Evolutionary conservation across 2,329 filamentous ascomycete species (phyloP), one percentile per base, ranked within the genome.

Genomic region (Graphilbum ipis-grandicollis): DNA sequence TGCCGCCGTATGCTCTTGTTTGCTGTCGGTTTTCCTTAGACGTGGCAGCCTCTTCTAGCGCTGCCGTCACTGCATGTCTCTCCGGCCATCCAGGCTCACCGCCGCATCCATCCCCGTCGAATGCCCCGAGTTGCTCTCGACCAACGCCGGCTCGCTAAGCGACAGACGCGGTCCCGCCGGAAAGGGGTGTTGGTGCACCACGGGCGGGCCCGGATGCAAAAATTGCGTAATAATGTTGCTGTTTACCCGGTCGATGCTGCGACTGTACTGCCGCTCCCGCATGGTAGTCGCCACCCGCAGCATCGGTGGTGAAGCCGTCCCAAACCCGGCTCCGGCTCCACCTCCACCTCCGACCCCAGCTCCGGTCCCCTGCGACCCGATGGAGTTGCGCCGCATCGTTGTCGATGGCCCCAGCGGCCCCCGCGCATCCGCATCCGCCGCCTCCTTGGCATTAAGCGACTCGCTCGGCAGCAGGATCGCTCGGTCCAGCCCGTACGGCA

Each of bases 401-500:
- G 35, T n/a, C 26, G 6, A 13, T 13, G 26, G 8, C 26, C 9
- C 5, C 26, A 28, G 5, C 2, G 56, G 54, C 12, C 9, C 18
- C 3, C 39, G 37, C 2, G 38, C 40, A 2, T 39, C 37, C 18
- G 36, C 37, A 6, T 25, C 28, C 29, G 64, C 63, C 3, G 60
- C 60, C 48, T 73, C 68, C 40, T 61, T 65, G 38, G 60, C 57
- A 46, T 69, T 64, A 18, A 69, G 63, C 19, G 65, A 55, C 46
- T 74, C 68, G 48, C 65, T 71, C 5, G 70, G 69, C 14, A 75
- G 54, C 9, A 74, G 57, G 9, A 75, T 67, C 33, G 70, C 70
- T n/a, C 68, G 62, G 47, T 75, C 70, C 2, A 78, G 63, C 4
- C 71, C 72, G 47, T 79, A 79, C 1, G 75, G 75, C 4, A 80